Evolutionary conservation across 169 alveolate genomes (phyloP).

Genomic region (Babesia microti): DNA sequence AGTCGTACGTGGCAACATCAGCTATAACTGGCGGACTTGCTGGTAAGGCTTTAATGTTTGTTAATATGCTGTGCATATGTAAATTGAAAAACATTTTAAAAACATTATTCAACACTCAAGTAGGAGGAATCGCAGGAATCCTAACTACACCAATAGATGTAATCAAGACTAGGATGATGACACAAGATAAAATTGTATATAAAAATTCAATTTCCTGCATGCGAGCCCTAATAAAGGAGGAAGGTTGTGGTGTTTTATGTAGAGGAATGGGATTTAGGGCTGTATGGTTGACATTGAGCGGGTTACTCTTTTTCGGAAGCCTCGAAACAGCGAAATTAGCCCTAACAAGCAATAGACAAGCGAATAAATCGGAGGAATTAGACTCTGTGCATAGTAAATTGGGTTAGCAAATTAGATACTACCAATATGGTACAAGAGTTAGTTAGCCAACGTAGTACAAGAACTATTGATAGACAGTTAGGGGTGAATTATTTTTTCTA

Average conservation of each 20-base stretch:
- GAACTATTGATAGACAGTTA: too few species aligned
- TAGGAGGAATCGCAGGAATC: constrained; percentile 89
- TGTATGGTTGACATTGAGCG: constrained; percentile 52
- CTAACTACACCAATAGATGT: constrained; percentile 92
- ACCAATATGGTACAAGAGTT: neutral
- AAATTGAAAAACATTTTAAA: neutral
- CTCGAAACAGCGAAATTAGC: constrained; percentile 45
- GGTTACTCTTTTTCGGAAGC: constrained; percentile 48
- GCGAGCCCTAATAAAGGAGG: constrained; percentile 36
- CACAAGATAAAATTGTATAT: constrained; percentile 65
- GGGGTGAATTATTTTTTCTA: too few species aligned
- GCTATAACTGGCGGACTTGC: neutral
- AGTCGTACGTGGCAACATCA: too few species aligned
- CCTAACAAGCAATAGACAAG: constrained; percentile 10
- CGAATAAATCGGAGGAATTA: neutral
- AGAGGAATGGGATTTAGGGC: constrained; percentile 45
- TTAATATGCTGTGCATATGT: neutral
- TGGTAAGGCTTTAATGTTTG: neutral
- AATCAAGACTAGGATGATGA: constrained; percentile 86
- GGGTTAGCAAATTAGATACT: neutral
- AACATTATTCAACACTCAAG: neutral
- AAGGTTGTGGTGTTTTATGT: constrained; percentile 38
- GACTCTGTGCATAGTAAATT: neutral
- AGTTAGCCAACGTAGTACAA: too few species aligned
- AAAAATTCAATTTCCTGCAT: constrained; percentile 33